These are phyloP conservation scores for Naganishia vaughanmartiniae DNA, from an alignment of 768 basidiomycete species.

Conservation along the genomic window DNA sequence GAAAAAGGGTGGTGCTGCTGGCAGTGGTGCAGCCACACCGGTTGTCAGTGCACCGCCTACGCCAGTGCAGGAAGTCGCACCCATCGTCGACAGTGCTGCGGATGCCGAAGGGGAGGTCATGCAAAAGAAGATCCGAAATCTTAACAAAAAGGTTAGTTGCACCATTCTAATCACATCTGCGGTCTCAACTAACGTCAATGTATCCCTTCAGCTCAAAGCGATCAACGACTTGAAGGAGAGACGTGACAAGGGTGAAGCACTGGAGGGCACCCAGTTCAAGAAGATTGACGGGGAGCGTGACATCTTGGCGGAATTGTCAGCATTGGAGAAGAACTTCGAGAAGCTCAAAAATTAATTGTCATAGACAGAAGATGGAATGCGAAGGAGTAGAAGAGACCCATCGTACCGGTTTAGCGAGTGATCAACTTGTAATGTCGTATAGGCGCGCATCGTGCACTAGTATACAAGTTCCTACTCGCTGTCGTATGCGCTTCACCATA, in stretches of 20 bases:
- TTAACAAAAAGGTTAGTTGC: constrained; percentile 85
- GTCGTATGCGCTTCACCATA: not conserved
- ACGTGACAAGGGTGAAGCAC: constrained; percentile 77
- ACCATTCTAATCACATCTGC: not conserved
- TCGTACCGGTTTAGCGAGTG: not conserved
- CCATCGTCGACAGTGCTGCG: constrained; percentile 25
- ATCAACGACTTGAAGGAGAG: constrained; percentile 97
- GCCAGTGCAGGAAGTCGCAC: constrained; percentile 27
- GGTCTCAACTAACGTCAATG: constrained; percentile 1
- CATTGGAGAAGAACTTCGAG: constrained; percentile 43
- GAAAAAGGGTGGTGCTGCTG: constrained; percentile 56
- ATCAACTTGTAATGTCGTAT: not conserved
- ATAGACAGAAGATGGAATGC: not conserved
- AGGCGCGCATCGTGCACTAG: constrained; percentile 2
- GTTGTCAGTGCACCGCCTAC: constrained; percentile 36
- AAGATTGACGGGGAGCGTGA: constrained; percentile 91
- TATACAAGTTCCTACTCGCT: not conserved
- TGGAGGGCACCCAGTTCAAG: constrained; percentile 92
- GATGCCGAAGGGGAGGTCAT: constrained; percentile 61
- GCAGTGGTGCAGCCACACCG: constrained; percentile 44
- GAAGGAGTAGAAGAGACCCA: not conserved
- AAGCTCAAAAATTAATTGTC: constrained; percentile 19
- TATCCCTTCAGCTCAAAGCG: constrained; percentile 75
- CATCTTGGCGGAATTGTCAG: constrained; percentile 73
- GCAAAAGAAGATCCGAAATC: constrained; percentile 89